A percentile compares a stretch with the other conserved stretches of the same genome.
phyloP scores from a whole-genome alignment of 805 yeast genomes.

The Saccharomyces eubayanus region DNA sequence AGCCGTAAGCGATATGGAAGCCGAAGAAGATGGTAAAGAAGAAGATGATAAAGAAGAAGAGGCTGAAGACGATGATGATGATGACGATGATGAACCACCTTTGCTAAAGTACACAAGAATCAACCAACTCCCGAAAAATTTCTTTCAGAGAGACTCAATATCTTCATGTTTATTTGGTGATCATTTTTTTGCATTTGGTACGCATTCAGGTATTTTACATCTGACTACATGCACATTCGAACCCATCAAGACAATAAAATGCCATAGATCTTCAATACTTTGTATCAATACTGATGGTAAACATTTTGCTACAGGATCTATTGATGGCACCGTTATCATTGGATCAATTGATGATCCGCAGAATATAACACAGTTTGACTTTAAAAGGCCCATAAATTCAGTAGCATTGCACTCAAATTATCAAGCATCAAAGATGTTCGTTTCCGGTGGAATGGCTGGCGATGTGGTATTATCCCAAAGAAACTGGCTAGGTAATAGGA shows the following conservation, averaged over 20 bases:
- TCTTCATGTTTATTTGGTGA: slow-evolving; percentile 61
- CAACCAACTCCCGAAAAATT: slow-evolving; percentile 54
- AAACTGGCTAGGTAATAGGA: slow-evolving; percentile 82
- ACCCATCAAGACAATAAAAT: slow-evolving; percentile 63
- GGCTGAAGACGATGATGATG: slow-evolving; percentile 35
- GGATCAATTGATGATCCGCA: slow-evolving; percentile 50
- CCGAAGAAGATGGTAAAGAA: slow-evolving; percentile 19
- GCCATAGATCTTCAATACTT: slow-evolving; percentile 78
- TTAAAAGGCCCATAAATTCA: slow-evolving; percentile 80
- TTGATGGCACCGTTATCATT: slow-evolving; percentile 87
- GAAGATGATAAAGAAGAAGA: slow-evolving; percentile 28
- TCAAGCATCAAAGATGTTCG: slow-evolving; percentile 49
- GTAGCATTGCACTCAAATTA: slow-evolving; percentile 75
- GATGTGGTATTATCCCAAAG: slow-evolving; percentile 63
- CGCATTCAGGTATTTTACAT: slow-evolving; percentile 80
- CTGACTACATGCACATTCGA: slow-evolving; percentile 52
- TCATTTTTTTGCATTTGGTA: slow-evolving; percentile 65
- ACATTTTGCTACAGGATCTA: slow-evolving; percentile 77
- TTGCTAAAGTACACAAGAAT: slow-evolving; percentile 66
- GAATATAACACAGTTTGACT: slow-evolving; percentile 68
- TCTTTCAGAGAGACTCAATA: slow-evolving; percentile 69
- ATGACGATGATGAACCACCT: slow-evolving; percentile 58
- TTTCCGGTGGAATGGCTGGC: slow-evolving; percentile 89
- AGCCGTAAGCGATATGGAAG: slow-evolving; percentile 14
- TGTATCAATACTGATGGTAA: slow-evolving; percentile 58